phyloP scores from a whole-genome alignment of 805 yeast genomes.

The Kazachstania kunashirensis region DNA sequence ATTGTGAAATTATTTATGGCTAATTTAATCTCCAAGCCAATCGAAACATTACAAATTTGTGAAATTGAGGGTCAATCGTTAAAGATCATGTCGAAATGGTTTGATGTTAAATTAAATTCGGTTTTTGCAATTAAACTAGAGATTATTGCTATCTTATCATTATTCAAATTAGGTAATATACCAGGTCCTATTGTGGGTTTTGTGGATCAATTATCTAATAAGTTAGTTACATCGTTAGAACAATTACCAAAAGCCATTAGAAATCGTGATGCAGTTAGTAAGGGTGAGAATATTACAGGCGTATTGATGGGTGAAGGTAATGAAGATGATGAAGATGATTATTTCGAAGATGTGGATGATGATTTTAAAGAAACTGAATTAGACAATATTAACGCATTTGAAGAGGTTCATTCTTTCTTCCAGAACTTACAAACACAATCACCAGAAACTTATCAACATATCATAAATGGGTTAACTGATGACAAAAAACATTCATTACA shows the following conservation, averaged over 20 bases:
- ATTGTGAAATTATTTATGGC: conserved; percentile 55
- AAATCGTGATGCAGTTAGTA: conserved; percentile 50
- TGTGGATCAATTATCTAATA: conserved; percentile 42
- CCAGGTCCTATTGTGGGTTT: conserved; percentile 31
- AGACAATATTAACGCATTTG: conserved; percentile 63
- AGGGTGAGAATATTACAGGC: conserved; percentile 35
- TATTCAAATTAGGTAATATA: conserved; percentile 35
- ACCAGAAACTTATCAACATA: conserved; percentile 35
- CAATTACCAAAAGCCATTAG: conserved; percentile 65
- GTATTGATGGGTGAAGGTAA: conserved; percentile 14
- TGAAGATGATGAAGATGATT: conserved; percentile 38
- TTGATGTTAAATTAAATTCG: conserved; percentile 44
- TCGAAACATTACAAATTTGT: conserved; percentile 42
- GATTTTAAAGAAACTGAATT: conserved; percentile 71
- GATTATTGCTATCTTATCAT: conserved; percentile 51
- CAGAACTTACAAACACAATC: conserved; percentile 38
- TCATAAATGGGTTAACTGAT: conserved; percentile 22
- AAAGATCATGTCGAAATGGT: conserved; percentile 55
- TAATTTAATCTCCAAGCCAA: conserved; percentile 52
- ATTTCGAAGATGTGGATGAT: conserved; percentile 55
- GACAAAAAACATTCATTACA: conserved; percentile 26
- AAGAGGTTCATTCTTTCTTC: conserved; percentile 51
- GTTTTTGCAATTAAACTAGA: conserved; percentile 75
- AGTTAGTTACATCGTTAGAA: conserved; percentile 42
- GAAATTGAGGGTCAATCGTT: conserved; percentile 39